Percentiles rank a stretch among this genome's conserved stretches.
phyloP scores from a whole-genome alignment of 164 flowering plant genomes.

The Santalum album region DNA sequence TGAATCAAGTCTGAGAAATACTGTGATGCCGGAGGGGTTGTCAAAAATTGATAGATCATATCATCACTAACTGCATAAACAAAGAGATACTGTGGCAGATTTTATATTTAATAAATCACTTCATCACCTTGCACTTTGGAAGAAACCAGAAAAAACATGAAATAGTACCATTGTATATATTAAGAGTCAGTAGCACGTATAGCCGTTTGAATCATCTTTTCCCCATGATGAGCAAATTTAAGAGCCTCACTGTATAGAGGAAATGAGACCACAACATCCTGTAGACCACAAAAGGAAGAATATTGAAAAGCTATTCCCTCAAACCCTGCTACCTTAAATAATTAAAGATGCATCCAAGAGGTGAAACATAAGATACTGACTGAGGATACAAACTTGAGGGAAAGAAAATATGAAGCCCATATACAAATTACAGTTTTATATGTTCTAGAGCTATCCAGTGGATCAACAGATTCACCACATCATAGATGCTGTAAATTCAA shows the following conservation, averaged over 20 bases:
- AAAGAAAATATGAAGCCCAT: too few species aligned
- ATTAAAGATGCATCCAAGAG: too few species aligned
- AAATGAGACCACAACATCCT: constrained; percentile 50
- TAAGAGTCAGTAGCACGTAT: constrained; percentile 54
- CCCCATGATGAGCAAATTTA: constrained; percentile 53
- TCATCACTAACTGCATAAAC: constrained; percentile 58
- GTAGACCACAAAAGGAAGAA: constrained; percentile 5
- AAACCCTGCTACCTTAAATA: not conserved
- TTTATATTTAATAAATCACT: constrained; percentile 1
- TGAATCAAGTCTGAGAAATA: constrained; percentile 47
- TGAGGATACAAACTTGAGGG: too few species aligned
- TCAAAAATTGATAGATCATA: constrained; percentile 40
- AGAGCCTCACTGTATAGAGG: constrained; percentile 55
- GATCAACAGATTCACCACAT: too few species aligned
- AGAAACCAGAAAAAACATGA: not conserved
- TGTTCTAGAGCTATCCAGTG: too few species aligned
- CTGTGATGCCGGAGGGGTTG: constrained; percentile 45
- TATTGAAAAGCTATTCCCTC: not conserved
- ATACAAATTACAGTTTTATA: too few species aligned
- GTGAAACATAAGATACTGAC: too few species aligned
- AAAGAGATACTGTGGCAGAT: constrained; percentile 25
- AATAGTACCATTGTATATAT: constrained; percentile 41
- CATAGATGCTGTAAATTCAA: too few species aligned
- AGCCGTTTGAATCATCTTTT: constrained; percentile 68
- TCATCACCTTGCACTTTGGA: not conserved